Percentiles rank a stretch among this genome's conserved stretches.
These are phyloP conservation scores for Cladosporium sp. DNA, from an alignment of 2,329 filamentous ascomycete species.

Conservation along the genomic window DNA sequence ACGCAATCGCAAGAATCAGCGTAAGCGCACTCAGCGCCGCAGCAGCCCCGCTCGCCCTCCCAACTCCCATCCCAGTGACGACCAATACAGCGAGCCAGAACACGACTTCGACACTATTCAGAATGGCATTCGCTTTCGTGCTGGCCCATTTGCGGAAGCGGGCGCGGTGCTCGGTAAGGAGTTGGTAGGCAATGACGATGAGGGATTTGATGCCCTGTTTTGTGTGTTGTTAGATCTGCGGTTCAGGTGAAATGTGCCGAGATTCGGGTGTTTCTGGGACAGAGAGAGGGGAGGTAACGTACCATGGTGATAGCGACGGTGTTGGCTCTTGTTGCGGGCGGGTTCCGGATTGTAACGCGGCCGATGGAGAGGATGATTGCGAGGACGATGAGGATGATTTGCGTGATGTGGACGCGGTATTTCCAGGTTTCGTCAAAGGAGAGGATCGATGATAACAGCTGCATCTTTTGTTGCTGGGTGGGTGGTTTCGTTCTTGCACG, in stretches of 20 bases:
- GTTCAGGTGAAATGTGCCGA: no score
- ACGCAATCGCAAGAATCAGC: slow-evolving; percentile 8
- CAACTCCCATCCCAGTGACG: slow-evolving; percentile 3
- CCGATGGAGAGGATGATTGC: slow-evolving; percentile 24
- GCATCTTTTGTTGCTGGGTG: not conserved
- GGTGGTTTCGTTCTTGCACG: no score
- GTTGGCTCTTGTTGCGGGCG: slow-evolving; percentile 25
- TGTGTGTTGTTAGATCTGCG: slow-evolving; percentile 5
- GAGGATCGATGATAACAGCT: slow-evolving; percentile 6
- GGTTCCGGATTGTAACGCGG: slow-evolving; percentile 25
- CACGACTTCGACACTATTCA: slow-evolving; percentile 46
- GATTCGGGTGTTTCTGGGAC: not conserved
- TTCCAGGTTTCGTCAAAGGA: slow-evolving; percentile 19
- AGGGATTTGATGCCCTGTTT: slow-evolving; percentile 41
- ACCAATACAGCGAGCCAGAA: slow-evolving; percentile 47
- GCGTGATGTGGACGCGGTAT: slow-evolving; percentile 24
- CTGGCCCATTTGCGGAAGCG: slow-evolving; percentile 42
- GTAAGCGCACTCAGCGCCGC: slow-evolving; percentile 7
- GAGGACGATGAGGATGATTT: slow-evolving; percentile 24
- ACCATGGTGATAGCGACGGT: slow-evolving; percentile 23
- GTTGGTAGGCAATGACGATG: slow-evolving; percentile 45
- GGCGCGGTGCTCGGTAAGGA: slow-evolving; percentile 42
- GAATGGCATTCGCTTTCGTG: slow-evolving; percentile 46
- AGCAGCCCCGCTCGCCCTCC: not conserved
- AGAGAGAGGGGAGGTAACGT: not conserved